Evolutionary conservation across 176 grass and related monocot genomes (phyloP).

Genomic region (Bolboschoenus planiculmis): DNA sequence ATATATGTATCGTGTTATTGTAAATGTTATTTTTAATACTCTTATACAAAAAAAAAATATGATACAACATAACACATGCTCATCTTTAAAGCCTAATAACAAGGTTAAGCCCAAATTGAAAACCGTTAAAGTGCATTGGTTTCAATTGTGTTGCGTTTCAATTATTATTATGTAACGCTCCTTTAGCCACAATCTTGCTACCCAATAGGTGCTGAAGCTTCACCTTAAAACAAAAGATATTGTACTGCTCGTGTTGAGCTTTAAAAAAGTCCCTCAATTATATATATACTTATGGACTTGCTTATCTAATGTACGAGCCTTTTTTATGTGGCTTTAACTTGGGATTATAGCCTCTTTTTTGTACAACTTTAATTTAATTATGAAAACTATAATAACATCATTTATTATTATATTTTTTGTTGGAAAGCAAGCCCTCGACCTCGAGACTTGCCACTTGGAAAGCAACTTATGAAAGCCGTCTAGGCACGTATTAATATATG

Average conservation of each 20-base stretch:
- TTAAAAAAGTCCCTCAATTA: neutral
- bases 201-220: neutral
- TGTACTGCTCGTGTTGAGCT: neutral
- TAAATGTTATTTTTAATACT: no score
- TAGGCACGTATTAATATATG: neutral
- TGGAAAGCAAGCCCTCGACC: neutral
- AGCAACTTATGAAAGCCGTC: neutral
- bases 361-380: neutral
- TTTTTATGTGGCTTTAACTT: neutral
- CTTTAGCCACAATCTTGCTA: neutral
- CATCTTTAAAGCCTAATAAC: no score
- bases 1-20: no score
- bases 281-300: neutral
- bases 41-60: no score
- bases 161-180: neutral
- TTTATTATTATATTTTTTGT: neutral
- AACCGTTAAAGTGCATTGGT: neutral
- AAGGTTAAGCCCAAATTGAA: neutral
- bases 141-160: neutral
- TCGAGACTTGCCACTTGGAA: neutral
- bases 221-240: neutral
- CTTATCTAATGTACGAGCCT: neutral
- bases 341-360: neutral
- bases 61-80: no score
- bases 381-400: neutral